Evolutionary conservation across 192 early-diverging fungal genomes (phyloP).

Genomic region (Linnemannia elongata): DNA sequence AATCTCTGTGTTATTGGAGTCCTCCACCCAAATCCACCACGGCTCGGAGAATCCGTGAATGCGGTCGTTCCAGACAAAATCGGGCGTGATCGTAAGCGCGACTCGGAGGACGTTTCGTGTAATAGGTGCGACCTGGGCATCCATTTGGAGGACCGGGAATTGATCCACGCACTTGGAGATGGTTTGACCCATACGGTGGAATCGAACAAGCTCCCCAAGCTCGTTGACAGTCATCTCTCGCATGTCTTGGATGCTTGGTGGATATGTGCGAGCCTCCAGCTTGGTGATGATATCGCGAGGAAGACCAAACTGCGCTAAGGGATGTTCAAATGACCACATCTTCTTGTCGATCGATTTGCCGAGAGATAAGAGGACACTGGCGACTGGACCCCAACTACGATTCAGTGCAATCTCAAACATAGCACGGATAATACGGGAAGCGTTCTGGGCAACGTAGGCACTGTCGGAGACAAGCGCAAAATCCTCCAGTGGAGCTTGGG

Average conservation of each 20-base stretch:
- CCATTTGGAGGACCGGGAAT: constrained; percentile 87
- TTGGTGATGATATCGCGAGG: constrained; percentile 80
- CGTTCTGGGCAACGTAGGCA: constrained; percentile 95
- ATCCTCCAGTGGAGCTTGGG: constrained; percentile 84
- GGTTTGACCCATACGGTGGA: constrained; percentile 82
- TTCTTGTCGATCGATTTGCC: constrained; percentile 88
- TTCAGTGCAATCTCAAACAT: constrained; percentile 96
- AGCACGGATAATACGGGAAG: constrained; percentile 92
- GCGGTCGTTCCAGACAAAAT: constrained; percentile 96
- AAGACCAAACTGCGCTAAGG: constrained; percentile 87
- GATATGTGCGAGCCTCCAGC: constrained; percentile 72
- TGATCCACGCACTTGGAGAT: constrained; percentile 84
- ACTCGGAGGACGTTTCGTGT: constrained; percentile 92
- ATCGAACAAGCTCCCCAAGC: constrained; percentile 88
- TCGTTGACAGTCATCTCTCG: constrained; percentile 89
- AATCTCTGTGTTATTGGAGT: constrained; percentile 88
- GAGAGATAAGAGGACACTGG: constrained; percentile 83
- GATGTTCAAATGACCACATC: constrained; percentile 95
- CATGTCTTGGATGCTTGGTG: constrained; percentile 73
- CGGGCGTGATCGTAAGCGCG: constrained; percentile 82
- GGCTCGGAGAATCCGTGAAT: constrained; percentile 92
- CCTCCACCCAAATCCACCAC: constrained; percentile 98
- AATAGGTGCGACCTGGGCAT: constrained; percentile 90
- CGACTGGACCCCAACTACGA: constrained; percentile 90
- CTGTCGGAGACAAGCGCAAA: constrained; percentile 96